phyloP scores from a whole-genome alignment of 23 red algal species.

The Gracilariopsis chorda region DNA sequence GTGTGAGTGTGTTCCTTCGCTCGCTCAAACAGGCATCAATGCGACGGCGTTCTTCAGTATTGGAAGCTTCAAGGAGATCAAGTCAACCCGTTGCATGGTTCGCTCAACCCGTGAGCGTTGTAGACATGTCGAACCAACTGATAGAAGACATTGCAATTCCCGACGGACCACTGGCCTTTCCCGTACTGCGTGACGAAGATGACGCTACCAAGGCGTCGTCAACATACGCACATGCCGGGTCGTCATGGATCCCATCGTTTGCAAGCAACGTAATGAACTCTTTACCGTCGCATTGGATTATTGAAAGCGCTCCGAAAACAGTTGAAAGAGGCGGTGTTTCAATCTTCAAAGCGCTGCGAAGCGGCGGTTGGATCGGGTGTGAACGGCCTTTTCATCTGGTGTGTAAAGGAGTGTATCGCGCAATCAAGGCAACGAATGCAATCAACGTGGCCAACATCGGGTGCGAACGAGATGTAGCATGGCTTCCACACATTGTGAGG shows the following conservation, averaged over 20 bases:
- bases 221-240: not conserved
- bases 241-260: not conserved
- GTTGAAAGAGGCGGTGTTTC: not conserved
- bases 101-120: not conserved
- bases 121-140: not conserved
- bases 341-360: constrained; percentile 28
- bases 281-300: not conserved
- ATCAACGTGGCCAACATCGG: constrained; percentile 22
- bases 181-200: not conserved
- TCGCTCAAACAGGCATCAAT: not conserved
- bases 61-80: not conserved
- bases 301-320: not conserved
- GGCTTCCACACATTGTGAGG: constrained; percentile 38
- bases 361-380: constrained; percentile 61
- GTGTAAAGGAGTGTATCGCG: constrained; percentile 68
- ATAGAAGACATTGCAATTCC: not conserved
- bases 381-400: constrained; percentile 31
- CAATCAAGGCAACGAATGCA: constrained; percentile 47
- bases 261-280: not conserved
- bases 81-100: not conserved
- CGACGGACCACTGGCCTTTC: constrained; percentile 2
- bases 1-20: not conserved
- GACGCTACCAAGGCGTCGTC: not conserved
- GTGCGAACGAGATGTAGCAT: constrained; percentile 19
- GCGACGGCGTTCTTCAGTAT: not conserved